These are phyloP conservation scores for Cutaneotrichosporon sp. DNA, from an alignment of 1,284 basidiomycete species.

Conservation along the genomic window DNA sequence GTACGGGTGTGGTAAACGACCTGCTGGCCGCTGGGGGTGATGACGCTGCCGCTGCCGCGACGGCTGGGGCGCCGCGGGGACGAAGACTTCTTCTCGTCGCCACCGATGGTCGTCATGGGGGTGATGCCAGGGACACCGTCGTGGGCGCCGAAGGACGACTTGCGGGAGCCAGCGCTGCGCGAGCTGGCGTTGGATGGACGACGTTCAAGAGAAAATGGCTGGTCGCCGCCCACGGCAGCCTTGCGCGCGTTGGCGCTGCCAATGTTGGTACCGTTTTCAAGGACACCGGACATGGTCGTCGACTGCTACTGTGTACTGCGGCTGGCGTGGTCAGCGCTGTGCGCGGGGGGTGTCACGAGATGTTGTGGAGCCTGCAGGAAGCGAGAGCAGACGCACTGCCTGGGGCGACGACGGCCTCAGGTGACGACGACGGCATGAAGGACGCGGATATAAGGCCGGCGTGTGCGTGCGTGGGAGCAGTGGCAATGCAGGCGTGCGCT, in stretches of 20 bases:
- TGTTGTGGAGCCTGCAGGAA: background rate
- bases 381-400: background rate
- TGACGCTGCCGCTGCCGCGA: slow-evolving; percentile 56
- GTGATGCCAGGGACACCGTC: background rate
- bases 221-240: slow-evolving; percentile 19
- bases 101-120: slow-evolving; percentile 2
- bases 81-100: background rate
- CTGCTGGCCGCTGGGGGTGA: slow-evolving; percentile 65
- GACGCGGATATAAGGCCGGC: background rate
- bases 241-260: slow-evolving; percentile 34
- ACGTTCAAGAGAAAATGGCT: slow-evolving; percentile 10
- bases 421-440: too few species aligned
- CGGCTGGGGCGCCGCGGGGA: slow-evolving; percentile 22
- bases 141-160: background rate
- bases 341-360: background rate
- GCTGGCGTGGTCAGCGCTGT: too few species aligned
- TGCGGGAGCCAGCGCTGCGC: background rate
- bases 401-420: background rate
- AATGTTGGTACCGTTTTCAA: slow-evolving; percentile 44
- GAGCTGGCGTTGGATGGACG: background rate
- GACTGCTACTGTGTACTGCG: slow-evolving; percentile 1
- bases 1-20: slow-evolving; percentile 61
- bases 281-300: slow-evolving; percentile 22
- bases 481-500: too few species aligned
- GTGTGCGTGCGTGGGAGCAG: background rate